Evolutionary conservation across 805 yeast species (phyloP), one percentile per base, ranked within the genome.

Genomic region (Candida nemodendra): DNA sequence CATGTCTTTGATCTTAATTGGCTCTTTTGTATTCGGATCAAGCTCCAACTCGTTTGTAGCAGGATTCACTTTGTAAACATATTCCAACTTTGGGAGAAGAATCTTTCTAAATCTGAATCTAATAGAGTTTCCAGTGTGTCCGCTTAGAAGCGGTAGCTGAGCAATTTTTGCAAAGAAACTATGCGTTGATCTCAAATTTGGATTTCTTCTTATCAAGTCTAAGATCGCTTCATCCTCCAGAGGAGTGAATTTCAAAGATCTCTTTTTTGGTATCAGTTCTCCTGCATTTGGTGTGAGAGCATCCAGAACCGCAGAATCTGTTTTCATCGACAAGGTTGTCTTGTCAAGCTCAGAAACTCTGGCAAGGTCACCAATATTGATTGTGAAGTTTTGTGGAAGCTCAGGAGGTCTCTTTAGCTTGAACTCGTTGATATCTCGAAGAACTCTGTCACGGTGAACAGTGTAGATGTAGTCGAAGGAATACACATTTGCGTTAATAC

Each of bases 101-200:
- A 69, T 65, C 17, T 67, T 71, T 46, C 81, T 66, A 51, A 60
- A 78, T 52, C 84, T 69, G 47, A 74, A 84, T 47, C 95, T 70
- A 32, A 84, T 78, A 1, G 90, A 82, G 47, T 84, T 81, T 9
- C 89, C 87, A 0, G 91, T 81, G 61, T 84, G 93, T 34, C 76
- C 76, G 15, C 72, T 70, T 38, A 84, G 65, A 18, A 50, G 32
- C 1, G 57, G 56, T 33, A 72, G 62, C 19, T 69, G 64, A 0
- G 88, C 79, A 49, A 85, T 76, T 42, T 73, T 78, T 30, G 76
- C 77, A 51, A 72, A 84, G 34, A 84, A 72, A 34, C 74, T 72
- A 54, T 83, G 90, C 12, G 87, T 78, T 9, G 84, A 79, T 50
- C 90, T 69, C 47, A 74, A 64, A 18, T 76, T 66, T 2, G 93